Evolutionary conservation across 2,329 filamentous ascomycete genomes (phyloP), one percentile per base, ranked within the genome.

Genomic region (Aspergillus brasiliensis): DNA sequence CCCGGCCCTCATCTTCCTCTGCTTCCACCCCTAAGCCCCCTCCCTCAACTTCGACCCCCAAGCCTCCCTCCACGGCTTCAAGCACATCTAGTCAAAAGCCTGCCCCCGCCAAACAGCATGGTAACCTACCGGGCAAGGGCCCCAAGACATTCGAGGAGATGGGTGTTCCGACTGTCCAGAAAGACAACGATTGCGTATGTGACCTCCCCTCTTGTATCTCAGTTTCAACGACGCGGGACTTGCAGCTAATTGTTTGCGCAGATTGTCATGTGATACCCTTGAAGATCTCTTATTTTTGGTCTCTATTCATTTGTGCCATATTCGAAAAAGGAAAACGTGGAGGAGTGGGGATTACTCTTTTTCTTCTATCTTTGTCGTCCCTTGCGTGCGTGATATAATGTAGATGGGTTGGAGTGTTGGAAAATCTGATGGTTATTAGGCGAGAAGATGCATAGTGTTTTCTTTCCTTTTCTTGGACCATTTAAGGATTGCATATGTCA

Each of bases 61-160:
- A 73, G 52, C 72, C 75, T 8, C 65, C 68, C 2, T 65, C 65
- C 23, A 42, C 70, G 27, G 56, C 65, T 49, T 56, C 61, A 15
- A 51, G 47, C 31, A 44, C 53, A 74, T 78, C 64, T 65, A 77
- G 15, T 71, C 80, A 78, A 55, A 73, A 71, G 40, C 71, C 76
- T 34, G 66, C 69, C 37, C 58, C 66, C 62, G 75, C 73, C 13
- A 70, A 71, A 58, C 42, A 59, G 59, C 42, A 64, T 61, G 57
- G 63, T 44, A 78, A 76, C 63, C 74, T 79, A 48, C 81, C 85
- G 31, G 84, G 83, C 52, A 91, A 92, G 72, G 95, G 94, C 10
- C 94, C 95, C 1, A 91, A 95, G 69, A 98, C 95, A 0, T 99
- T 99, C 75, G 94, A 97, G 73, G 93, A 96, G 73, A 99, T 99